These are phyloP conservation scores for Periconia macrospinosa DNA, from an alignment of 2,329 filamentous ascomycete species.

Conservation along the genomic window DNA sequence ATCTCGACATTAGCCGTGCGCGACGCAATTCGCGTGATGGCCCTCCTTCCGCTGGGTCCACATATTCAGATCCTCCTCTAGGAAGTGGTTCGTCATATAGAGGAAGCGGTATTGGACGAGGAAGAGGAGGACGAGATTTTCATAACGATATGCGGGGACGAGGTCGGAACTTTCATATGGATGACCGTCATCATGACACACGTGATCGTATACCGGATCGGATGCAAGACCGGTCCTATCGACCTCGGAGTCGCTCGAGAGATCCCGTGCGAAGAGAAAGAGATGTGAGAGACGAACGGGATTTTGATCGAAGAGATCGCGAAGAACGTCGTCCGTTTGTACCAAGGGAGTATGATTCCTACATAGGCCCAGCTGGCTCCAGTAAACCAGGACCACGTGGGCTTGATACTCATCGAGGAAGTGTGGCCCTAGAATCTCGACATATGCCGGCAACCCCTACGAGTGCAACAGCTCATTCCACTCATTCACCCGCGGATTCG, in stretches of 20 bases:
- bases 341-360: conserved; percentile 50
- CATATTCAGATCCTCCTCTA: conserved; percentile 68
- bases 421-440: conserved; percentile 30
- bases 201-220: conserved; percentile 36
- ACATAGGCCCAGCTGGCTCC: conserved; percentile 37
- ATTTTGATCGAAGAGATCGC: conserved; percentile 43
- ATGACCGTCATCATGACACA: conserved; percentile 49
- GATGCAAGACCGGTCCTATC: conserved; percentile 52
- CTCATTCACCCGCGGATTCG: conserved; percentile 36
- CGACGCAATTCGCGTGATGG: conserved; percentile 73
- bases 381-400: conserved; percentile 31
- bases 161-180: conserved; percentile 51
- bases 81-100: conserved; percentile 54
- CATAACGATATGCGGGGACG: conserved; percentile 29
- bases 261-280: conserved; percentile 59
- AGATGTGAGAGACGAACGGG: conserved; percentile 44
- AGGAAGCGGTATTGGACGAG: conserved; percentile 56
- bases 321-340: conserved; percentile 47
- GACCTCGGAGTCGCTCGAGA: conserved; percentile 66
- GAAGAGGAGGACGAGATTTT: conserved; percentile 52
- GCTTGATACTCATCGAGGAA: conserved; percentile 34
- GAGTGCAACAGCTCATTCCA: conserved; percentile 34
- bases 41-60: conserved; percentile 70
- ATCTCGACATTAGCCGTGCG: conserved; percentile 67
- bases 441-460: conserved; percentile 38